Percentiles rank a stretch among this genome's conserved stretches.
phyloP scores from a whole-genome alignment of 2,329 filamentous ascomycete genomes.

The Fusarium sp. region DNA sequence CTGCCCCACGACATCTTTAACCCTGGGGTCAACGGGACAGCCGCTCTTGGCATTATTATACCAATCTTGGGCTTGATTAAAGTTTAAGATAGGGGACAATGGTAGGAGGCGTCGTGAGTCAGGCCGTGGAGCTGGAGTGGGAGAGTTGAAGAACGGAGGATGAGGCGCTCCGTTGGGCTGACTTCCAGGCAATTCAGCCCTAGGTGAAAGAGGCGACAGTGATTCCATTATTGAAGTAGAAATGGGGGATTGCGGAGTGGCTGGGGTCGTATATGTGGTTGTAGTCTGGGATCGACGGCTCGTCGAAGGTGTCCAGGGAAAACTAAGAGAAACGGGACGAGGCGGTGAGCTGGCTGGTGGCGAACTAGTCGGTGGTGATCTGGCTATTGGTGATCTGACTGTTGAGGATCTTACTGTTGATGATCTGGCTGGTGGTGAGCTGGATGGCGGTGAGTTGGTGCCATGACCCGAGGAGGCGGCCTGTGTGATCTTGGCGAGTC shows the following conservation, averaged over 20 bases:
- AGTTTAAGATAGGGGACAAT: not conserved
- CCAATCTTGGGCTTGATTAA: not conserved
- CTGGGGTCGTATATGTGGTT: not conserved
- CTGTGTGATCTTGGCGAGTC: not conserved
- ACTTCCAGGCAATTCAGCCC: not conserved
- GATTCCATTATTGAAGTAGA: not conserved
- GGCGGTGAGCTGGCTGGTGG: not conserved
- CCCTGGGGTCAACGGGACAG: not conserved
- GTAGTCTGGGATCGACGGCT: not conserved
- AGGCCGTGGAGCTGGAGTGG: not conserved
- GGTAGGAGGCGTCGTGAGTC: not conserved
- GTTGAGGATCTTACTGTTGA: not conserved
- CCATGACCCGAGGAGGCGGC: not conserved
- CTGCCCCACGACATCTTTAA: not conserved
- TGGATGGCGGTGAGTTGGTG: not conserved
- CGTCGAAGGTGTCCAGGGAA: not conserved
- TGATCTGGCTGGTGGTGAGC: not conserved
- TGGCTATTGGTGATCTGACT: not conserved
- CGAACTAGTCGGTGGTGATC: not conserved
- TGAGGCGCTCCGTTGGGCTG: too few species aligned
- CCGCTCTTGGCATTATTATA: not conserved
- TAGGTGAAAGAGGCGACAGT: not conserved
- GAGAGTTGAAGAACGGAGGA: too few species aligned
- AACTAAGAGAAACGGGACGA: not conserved
- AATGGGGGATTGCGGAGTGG: not conserved